Conservation (phyloP, 768 basidiomycete species). For the Tephrocybe sp. region DNA sequence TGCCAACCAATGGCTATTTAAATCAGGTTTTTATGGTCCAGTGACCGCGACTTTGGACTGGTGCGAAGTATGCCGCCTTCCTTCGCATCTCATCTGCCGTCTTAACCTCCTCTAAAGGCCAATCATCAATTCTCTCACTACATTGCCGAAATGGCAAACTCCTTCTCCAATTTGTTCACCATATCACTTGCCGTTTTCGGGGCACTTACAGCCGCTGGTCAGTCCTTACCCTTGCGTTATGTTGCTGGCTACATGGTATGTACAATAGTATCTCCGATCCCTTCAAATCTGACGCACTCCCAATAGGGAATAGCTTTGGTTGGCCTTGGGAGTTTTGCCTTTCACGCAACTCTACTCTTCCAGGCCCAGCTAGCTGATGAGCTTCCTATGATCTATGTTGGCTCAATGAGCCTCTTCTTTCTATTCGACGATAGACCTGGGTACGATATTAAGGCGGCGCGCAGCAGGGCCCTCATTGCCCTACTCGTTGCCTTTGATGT, state of each 20-base stretch:
- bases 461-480: conserved; percentile 38
- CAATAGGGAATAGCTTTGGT: conserved; percentile 62
- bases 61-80: conserved; percentile 53
- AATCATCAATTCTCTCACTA: conserved; percentile 80
- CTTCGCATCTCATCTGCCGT: neutral
- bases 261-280: neutral
- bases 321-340: conserved; percentile 75
- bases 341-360: conserved; percentile 75
- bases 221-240: conserved; percentile 42
- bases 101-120: conserved; percentile 35
- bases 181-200: conserved; percentile 54
- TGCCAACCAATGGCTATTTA: conserved; percentile 30
- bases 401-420: conserved; percentile 57
- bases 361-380: conserved; percentile 81
- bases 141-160: conserved; percentile 76
- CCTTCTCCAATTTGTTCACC: conserved; percentile 66
- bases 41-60: conserved; percentile 71
- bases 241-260: conserved; percentile 39
- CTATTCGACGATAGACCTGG: conserved; percentile 58
- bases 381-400: conserved; percentile 77
- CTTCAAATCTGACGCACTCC: neutral
- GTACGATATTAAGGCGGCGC: conserved; percentile 35
- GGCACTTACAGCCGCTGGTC: conserved; percentile 28
- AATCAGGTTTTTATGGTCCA: conserved; percentile 55
- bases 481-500: conserved; percentile 47